These are phyloP conservation scores for Thraustochytrium striatum DNA, from an alignment of 352 stramenopile genomes.

Conservation along the genomic window DNA sequence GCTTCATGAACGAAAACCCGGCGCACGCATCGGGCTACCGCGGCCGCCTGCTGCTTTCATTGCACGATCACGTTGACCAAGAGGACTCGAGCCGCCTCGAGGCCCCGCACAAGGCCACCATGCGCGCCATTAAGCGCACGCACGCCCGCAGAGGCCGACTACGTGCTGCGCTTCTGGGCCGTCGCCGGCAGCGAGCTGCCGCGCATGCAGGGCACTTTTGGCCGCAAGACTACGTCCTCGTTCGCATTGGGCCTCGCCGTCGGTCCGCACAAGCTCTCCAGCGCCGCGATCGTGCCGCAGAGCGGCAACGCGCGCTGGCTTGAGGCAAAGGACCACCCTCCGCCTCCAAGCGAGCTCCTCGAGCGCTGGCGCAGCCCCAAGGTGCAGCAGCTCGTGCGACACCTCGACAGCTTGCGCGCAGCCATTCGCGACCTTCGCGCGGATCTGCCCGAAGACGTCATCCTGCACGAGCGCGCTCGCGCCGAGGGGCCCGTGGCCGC, in stretches of 20 bases:
- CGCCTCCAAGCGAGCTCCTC: conserved; percentile 43
- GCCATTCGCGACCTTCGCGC: neutral
- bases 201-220: conserved; percentile 44
- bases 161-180: conserved; percentile 50
- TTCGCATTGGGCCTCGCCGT: conserved; percentile 41
- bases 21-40: conserved; percentile 73
- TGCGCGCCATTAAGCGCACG: conserved; percentile 50
- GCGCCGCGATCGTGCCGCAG: neutral
- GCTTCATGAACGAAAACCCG: conserved; percentile 71
- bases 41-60: conserved; percentile 70
- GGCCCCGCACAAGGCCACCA: conserved; percentile 69
- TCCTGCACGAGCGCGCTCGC: neutral
- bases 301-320: conserved; percentile 2
- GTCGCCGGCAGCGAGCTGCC: conserved; percentile 49
- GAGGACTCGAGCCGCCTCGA: conserved; percentile 64
- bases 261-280: conserved; percentile 13
- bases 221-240: conserved; percentile 27
- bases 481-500: conserved; percentile 5
- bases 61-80: conserved; percentile 66
- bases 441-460: neutral
- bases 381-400: neutral
- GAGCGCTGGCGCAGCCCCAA: neutral
- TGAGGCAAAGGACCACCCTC: neutral
- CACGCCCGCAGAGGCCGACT: conserved; percentile 39
- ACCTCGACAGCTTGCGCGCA: neutral